Conservation (phyloP, 2,329 filamentous ascomycete genomes). For the Gnomoniopsis smithogilvyi region DNA sequence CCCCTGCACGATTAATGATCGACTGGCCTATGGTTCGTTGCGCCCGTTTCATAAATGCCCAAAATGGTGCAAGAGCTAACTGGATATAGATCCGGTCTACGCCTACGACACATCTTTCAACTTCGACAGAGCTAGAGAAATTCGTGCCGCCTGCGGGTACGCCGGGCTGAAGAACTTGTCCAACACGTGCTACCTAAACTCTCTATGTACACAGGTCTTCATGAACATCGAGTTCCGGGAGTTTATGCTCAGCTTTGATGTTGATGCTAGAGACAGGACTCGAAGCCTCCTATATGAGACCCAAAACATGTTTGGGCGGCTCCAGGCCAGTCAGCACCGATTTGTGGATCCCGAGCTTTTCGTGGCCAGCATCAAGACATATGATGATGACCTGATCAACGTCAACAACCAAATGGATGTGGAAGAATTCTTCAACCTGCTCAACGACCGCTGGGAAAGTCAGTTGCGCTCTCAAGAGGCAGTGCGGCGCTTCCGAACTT, state of each 20-base stretch:
- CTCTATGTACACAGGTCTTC: slow-evolving; percentile 88
- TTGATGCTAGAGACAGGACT: slow-evolving; percentile 50
- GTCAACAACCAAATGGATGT: slow-evolving; percentile 94
- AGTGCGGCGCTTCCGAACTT: slow-evolving; percentile 71
- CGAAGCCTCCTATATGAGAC: slow-evolving; percentile 74
- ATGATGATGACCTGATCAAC: slow-evolving; percentile 80
- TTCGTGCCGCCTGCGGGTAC: slow-evolving; percentile 78
- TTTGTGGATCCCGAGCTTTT: slow-evolving; percentile 71
- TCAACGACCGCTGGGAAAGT: slow-evolving; percentile 88
- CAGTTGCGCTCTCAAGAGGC: slow-evolving; percentile 67
- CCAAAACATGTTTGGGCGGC: slow-evolving; percentile 75
- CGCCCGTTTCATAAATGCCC: not conserved
- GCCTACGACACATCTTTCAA: slow-evolving; percentile 57
- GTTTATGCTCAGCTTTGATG: slow-evolving; percentile 70
- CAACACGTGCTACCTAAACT: slow-evolving; percentile 97
- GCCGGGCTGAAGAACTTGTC: slow-evolving; percentile 89
- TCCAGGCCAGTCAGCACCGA: slow-evolving; percentile 79
- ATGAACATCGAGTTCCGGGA: slow-evolving; percentile 88
- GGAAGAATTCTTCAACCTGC: slow-evolving; percentile 92
- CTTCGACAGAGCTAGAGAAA: slow-evolving; percentile 63
- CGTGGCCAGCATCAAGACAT: slow-evolving; percentile 74
- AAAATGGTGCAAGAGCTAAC: not conserved
- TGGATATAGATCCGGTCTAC: slow-evolving; percentile 42
- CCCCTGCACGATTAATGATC: slow-evolving; percentile 35
- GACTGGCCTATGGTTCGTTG: slow-evolving; percentile 36